Base-by-base conservation (phyloP, 805 yeast genomes). In the Millerozyma miso region DNA sequence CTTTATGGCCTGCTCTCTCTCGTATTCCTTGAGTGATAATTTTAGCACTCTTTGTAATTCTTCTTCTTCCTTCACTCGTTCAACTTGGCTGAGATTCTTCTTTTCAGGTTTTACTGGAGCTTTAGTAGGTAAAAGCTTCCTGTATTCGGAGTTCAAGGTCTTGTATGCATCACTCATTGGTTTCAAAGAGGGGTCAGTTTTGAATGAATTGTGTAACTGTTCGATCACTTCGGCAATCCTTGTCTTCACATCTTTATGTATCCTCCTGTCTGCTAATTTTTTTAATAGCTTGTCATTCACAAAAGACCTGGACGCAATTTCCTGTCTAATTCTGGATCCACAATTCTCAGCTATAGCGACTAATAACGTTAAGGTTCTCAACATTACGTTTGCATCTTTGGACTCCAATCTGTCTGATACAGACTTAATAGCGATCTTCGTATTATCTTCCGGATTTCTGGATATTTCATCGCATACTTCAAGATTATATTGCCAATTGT, bases 31-130 rank as follows among this genome's bases (percentile, higher is more conserved):
- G 36, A 87, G 65, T 0, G 96, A 88, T 38, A 87, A 58, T 46
- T 81, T 85, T 46, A 90, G 71, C 0, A 86, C 96, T 48, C 82
- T 74, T 53, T 81, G 83, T 37, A 91, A 65, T 49, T 88, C 95
- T 40, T 81, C 85, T 38, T 93, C 96, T 50, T 91, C 97, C 59
- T 71, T 65, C 33, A 54, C 52, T 44, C 69, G 67, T 37, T 76
- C 81, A n/a, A 55, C 58, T 3, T 63, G 61, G 4, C 75, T 66
- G 51, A 77, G 62, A 37, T 70, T 65, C 32, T 69, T 68, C 53
- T 82, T 83, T 33, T 67, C 77, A 5, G 90, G 90, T 49, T 78
- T 79, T 31, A 59, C 68, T 0, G 89, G 88, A 12, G 46, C 40
- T 2, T 26, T 33, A 14, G 44, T 35, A 7, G 43, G 42, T 26